These are phyloP conservation scores for Cytospora leucostoma DNA, from an alignment of 2,329 filamentous ascomycete genomes.

Conservation along the genomic window DNA sequence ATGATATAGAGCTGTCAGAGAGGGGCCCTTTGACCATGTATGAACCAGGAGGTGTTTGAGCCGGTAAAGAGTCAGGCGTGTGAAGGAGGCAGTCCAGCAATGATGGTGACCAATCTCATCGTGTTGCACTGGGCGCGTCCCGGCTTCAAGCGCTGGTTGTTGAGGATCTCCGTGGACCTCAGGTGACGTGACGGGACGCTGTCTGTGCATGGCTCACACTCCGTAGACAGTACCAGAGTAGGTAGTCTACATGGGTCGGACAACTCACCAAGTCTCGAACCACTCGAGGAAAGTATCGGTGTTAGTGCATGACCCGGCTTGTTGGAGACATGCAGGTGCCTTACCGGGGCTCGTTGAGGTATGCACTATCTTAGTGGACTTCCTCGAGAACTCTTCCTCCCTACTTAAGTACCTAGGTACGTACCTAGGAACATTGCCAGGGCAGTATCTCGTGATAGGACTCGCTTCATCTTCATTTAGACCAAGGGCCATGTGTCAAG, in stretches of 20 bases:
- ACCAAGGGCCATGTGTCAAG: no score
- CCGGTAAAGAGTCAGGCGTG: no score
- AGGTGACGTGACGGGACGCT: no score
- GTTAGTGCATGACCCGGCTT: background rate
- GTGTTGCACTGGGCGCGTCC: no score
- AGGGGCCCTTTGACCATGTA: no score
- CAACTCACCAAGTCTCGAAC: background rate
- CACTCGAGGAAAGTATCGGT: background rate
- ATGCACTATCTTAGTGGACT: constrained; percentile 1
- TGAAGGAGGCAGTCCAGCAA: no score
- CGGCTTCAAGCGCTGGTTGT: no score
- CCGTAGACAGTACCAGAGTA: no score
- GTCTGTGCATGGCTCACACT: no score
- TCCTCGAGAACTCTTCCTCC: background rate
- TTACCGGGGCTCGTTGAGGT: background rate
- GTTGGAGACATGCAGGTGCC: background rate
- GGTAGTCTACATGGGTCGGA: background rate
- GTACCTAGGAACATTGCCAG: background rate
- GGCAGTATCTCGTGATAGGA: background rate
- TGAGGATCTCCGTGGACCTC: no score
- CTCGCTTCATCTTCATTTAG: background rate
- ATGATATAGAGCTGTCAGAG: background rate
- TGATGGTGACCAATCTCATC: no score
- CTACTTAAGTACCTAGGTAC: background rate
- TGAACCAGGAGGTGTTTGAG: no score